Conservation (phyloP, 2,329 filamentous ascomycete species). For the Coniochaeta hoffmannii region DNA sequence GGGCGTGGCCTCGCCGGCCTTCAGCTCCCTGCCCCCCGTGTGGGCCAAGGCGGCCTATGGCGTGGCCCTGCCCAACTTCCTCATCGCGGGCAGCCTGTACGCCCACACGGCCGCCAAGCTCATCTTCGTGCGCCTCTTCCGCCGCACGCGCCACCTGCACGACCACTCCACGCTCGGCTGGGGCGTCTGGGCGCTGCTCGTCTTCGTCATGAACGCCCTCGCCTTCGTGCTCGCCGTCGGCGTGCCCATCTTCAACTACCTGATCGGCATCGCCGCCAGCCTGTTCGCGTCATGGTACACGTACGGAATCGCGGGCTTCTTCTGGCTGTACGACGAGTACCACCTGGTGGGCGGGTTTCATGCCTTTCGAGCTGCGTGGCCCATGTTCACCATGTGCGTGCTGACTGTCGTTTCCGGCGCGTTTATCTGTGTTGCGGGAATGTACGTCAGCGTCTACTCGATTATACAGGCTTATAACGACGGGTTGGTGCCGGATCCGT, state of each 20-base stretch:
- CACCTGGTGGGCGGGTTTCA: constrained; percentile 29
- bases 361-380: constrained; percentile 28
- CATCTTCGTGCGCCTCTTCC: constrained; percentile 41
- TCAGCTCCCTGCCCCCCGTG: constrained; percentile 33
- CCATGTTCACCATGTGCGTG: constrained; percentile 29
- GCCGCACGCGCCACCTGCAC: constrained; percentile 36
- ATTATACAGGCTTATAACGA: constrained; percentile 8
- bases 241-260: constrained; percentile 46
- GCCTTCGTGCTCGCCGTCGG: constrained; percentile 36
- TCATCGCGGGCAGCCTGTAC: constrained; percentile 41
- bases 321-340: constrained; percentile 43
- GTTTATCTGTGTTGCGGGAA: constrained; percentile 40
- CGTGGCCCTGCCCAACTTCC: constrained; percentile 40
- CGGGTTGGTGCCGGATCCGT: constrained; percentile 2
- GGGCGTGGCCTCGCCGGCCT: constrained; percentile 36
- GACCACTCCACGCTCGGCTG: constrained; percentile 38
- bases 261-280: constrained; percentile 41
- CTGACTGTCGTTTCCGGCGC: constrained; percentile 35
- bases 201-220: constrained; percentile 35
- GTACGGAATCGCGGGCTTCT: constrained; percentile 42
- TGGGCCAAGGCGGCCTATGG: constrained; percentile 45
- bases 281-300: constrained; percentile 48
- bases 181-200: constrained; percentile 36
- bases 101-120: constrained; percentile 44
- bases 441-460: constrained; percentile 38